A percentile compares a stretch with the other conserved stretches of the same genome.
Evolutionary conservation across 1,284 basidiomycete species (phyloP).

Genomic region (Stygiomarasmius scandens): DNA sequence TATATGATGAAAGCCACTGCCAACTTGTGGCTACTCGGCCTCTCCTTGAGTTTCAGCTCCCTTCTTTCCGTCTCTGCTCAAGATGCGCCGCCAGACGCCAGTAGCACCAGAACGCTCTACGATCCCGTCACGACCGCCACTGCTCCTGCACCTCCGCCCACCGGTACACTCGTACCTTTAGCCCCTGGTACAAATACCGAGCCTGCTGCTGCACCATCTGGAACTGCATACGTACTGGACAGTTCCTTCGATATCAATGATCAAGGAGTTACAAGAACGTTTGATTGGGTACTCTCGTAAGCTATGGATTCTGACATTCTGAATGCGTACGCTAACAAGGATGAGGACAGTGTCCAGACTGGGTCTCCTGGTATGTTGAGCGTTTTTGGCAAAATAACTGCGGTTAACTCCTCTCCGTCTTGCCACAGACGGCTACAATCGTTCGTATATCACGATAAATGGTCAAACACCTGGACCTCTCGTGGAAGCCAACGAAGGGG

Average conservation of each 20-base stretch:
- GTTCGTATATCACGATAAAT: not conserved
- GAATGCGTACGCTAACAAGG: too few relatives aligned
- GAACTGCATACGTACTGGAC: not conserved
- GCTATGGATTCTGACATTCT: not conserved
- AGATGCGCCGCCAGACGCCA: too few relatives aligned
- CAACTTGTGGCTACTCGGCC: too few relatives aligned
- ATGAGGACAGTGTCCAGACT: not conserved
- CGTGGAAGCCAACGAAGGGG: not conserved
- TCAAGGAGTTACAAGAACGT: not conserved
- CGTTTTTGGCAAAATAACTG: too few relatives aligned
- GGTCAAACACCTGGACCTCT: conserved; percentile 1
- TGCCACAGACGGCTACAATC: conserved; percentile 1
- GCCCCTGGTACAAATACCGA: not conserved
- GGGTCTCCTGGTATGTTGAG: not conserved
- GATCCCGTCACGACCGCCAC: not conserved
- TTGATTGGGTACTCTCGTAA: not conserved
- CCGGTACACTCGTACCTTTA: not conserved
- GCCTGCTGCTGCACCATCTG: not conserved
- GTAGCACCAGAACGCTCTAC: not conserved
- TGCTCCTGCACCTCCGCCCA: not conserved
- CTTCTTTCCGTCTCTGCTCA: too few relatives aligned
- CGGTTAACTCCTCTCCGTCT: too few relatives aligned
- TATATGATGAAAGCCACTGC: too few relatives aligned
- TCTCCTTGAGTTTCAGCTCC: too few relatives aligned
- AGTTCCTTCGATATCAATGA: not conserved